A percentile compares a stretch with the other conserved stretches of the same genome.
Evolutionary conservation across 768 basidiomycete genomes (phyloP).

Genomic region (Imleria badia): DNA sequence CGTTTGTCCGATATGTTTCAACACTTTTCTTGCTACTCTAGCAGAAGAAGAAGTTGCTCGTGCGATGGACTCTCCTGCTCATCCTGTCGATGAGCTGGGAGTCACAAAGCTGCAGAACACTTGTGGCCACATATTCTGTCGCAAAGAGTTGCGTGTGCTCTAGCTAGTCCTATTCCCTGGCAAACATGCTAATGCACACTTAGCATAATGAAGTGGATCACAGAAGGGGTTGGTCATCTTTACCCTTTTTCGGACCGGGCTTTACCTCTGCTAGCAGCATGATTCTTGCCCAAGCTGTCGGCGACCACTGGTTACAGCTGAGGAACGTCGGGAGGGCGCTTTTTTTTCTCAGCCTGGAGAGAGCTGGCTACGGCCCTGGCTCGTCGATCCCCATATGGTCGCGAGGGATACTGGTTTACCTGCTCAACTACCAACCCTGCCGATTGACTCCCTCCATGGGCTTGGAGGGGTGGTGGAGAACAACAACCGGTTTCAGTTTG

Average conservation of each 20-base stretch:
- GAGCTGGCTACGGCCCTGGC: conserved; percentile 25
- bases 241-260: background rate
- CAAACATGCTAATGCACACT: conserved; percentile 16
- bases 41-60: conserved; percentile 73
- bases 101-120: conserved; percentile 58
- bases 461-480: conserved; percentile 12
- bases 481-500: conserved; percentile 35
- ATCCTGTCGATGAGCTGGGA: conserved; percentile 66
- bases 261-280: conserved; percentile 40
- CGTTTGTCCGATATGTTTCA: conserved; percentile 74
- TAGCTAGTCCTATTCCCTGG: background rate
- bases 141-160: conserved; percentile 62
- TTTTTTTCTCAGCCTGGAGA: conserved; percentile 2
- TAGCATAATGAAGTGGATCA: conserved; percentile 67
- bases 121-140: conserved; percentile 76
- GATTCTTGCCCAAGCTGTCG: conserved; percentile 70
- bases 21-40: conserved; percentile 61
- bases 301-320: conserved; percentile 37
- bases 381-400: conserved; percentile 20
- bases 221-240: conserved; percentile 47
- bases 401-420: conserved; percentile 11
- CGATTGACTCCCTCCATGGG: conserved; percentile 12
- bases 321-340: conserved; percentile 13
- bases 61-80: conserved; percentile 79
- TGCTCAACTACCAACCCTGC: conserved; percentile 18